Evolutionary conservation across 2,329 filamentous ascomycete species (phyloP).

Genomic region (Aspergillus sergii): DNA sequence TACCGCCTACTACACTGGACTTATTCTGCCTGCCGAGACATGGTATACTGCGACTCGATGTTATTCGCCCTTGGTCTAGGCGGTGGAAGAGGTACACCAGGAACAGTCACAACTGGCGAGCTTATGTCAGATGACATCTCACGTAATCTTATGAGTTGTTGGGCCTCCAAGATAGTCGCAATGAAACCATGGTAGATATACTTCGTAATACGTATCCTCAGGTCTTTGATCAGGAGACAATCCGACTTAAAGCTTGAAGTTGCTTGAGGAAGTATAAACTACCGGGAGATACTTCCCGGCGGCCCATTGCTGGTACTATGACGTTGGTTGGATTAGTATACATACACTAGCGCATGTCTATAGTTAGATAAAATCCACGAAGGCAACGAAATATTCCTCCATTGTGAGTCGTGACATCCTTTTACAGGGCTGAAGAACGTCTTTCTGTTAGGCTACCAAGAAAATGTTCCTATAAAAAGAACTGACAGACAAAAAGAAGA

Average conservation of each 20-base stretch:
- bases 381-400: background rate
- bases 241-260: background rate
- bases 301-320: background rate
- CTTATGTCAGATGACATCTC: background rate
- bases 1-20: too few relatives aligned
- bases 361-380: background rate
- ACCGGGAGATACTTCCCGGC: background rate
- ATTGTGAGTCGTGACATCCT: background rate
- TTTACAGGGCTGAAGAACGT: background rate
- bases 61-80: background rate
- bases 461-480: conserved; percentile 16
- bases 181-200: too few relatives aligned
- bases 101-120: background rate
- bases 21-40: too few relatives aligned
- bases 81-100: background rate
- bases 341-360: background rate
- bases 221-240: background rate
- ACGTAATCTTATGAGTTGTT: background rate
- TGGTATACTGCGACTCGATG: background rate
- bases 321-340: background rate
- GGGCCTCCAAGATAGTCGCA: background rate
- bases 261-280: background rate
- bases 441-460: background rate
- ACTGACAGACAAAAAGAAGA: background rate
- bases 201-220: too few relatives aligned